These are phyloP conservation scores for Pythium brachiatum DNA, from an alignment of 352 stramenopile genomes.

Conservation along the genomic window DNA sequence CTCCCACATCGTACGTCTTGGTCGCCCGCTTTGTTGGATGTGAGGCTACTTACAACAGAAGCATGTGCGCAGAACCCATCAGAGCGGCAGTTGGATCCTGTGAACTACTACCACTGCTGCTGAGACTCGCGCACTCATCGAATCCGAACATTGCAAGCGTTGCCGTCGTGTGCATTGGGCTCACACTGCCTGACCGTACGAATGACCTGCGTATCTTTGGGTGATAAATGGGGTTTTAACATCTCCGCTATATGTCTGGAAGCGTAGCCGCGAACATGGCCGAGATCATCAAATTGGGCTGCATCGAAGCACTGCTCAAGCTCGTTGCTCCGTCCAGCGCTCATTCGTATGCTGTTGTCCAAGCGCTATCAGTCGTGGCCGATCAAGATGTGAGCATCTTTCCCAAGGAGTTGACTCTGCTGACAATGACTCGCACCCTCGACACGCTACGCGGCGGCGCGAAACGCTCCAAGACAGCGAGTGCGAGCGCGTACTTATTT, in stretches of 20 bases:
- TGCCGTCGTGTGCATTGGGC: slow-evolving; percentile 50
- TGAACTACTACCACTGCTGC: slow-evolving; percentile 39
- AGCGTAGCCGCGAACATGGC: slow-evolving; percentile 47
- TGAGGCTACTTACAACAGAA: too few relatives aligned
- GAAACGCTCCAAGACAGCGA: slow-evolving; percentile 53
- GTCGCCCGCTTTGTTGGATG: too few relatives aligned
- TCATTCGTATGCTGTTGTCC: slow-evolving; percentile 47
- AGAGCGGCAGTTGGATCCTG: slow-evolving; percentile 35
- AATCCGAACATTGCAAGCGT: slow-evolving; percentile 41
- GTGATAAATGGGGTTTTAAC: not conserved
- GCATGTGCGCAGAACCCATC: slow-evolving; percentile 24
- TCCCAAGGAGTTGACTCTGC: slow-evolving; percentile 38
- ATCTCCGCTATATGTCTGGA: not conserved
- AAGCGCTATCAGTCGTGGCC: slow-evolving; percentile 55
- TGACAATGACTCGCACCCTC: slow-evolving; percentile 41
- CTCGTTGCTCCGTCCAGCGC: slow-evolving; percentile 42
- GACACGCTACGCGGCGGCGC: slow-evolving; percentile 62
- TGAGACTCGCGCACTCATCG: slow-evolving; percentile 39
- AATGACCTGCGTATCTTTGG: not conserved
- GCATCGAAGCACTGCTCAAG: slow-evolving; percentile 54
- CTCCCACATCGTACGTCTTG: slow-evolving; percentile 40
- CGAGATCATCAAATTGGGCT: slow-evolving; percentile 48
- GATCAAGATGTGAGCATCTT: slow-evolving; percentile 55
- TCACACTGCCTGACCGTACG: slow-evolving; percentile 57
- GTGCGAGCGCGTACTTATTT: slow-evolving; percentile 56